Percentiles rank a stretch among this genome's conserved stretches.
phyloP scores from a whole-genome alignment of 2,329 filamentous ascomycete genomes.

The Nemania sp. region DNA sequence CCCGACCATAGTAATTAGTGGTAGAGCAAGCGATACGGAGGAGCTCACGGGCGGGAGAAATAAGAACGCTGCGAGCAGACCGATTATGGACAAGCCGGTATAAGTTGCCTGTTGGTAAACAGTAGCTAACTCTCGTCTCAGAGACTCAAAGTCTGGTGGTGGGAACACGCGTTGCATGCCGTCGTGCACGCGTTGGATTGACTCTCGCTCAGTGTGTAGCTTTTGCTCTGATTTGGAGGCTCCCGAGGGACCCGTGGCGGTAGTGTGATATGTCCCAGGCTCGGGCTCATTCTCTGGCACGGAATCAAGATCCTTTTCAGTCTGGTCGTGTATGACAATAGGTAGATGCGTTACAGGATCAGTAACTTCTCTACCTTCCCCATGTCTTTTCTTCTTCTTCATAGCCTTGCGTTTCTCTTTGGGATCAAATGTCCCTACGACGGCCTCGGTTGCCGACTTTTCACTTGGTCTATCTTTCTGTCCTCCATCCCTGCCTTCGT shows the following conservation, averaged over 20 bases:
- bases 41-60: slow-evolving; percentile 43
- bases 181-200: slow-evolving; percentile 55
- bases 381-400: slow-evolving; percentile 59
- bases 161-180: slow-evolving; percentile 61
- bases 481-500: slow-evolving; percentile 17
- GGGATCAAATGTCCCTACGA: slow-evolving; percentile 56
- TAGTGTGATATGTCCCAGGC: slow-evolving; percentile 53
- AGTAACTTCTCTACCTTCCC: slow-evolving; percentile 72
- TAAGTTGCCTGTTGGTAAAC: slow-evolving; percentile 54
- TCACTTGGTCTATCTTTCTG: slow-evolving; percentile 36
- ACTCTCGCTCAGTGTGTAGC: slow-evolving; percentile 52
- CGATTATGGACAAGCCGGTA: slow-evolving; percentile 52
- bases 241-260: slow-evolving; percentile 54
- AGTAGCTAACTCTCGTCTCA: slow-evolving; percentile 51
- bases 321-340: slow-evolving; percentile 76
- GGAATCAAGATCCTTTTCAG: slow-evolving; percentile 67
- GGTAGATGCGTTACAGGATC: slow-evolving; percentile 80
- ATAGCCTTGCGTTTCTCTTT: slow-evolving; percentile 62
- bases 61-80: slow-evolving; percentile 46
- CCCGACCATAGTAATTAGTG: slow-evolving; percentile 47
- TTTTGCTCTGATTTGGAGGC: slow-evolving; percentile 57
- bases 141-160: slow-evolving; percentile 60
- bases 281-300: slow-evolving; percentile 53
- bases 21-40: slow-evolving; percentile 41
- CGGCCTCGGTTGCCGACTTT: slow-evolving; percentile 53